Evolutionary conservation across 768 basidiomycete species (phyloP), one percentile per base, ranked within the genome.

Genomic region (Tylopilus plumbeoviolaceoides): DNA sequence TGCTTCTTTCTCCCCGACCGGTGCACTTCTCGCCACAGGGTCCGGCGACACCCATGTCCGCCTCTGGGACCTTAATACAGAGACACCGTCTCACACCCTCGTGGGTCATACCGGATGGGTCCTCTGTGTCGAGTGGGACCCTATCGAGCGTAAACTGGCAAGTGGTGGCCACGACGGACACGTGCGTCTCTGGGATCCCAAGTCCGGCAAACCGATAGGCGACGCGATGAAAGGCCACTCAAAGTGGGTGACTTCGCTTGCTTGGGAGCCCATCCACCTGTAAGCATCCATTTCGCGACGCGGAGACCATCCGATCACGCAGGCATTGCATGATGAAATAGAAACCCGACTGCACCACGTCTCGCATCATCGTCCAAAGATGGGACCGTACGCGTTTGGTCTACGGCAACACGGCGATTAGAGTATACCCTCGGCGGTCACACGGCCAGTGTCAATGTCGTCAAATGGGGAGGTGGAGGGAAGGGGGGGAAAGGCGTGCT

Each of bases 261-360:
- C 93, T 35, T 98, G 95, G 92, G 97, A 98, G 66, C 95, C 97
- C 6, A 84, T 94, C 44, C 95, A 98, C 69, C 75, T 97, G 87
- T 93, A 61, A 59, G 84, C 72, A 35, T 27, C 43, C 23, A n/a
- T 50, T 36, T 56, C 14, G 15, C 14, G 17, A 44, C 45, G 17
- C 40, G 43, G 28, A n/a, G 30, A 21, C 11, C 21, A 10, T 54
- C 48, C 46, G 31, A 47, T 47, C 47, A 54, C 44, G 0, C 27
- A 23, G 54, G 40, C 47, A 47, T 39, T 58, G 45, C 18, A 43
- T 57, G 48, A 42, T 31, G 20, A 12, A 48, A 20, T 51, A 95
- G 91, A 69, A 95, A 93, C 63, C 71, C 89, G 1, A 67, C 79
- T 17, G 73, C 82, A 1, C 94, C 94, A 14, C 87, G 95, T 12